Base-by-base conservation (phyloP, 129 eudicot species). In the Silybum marianum region DNA sequence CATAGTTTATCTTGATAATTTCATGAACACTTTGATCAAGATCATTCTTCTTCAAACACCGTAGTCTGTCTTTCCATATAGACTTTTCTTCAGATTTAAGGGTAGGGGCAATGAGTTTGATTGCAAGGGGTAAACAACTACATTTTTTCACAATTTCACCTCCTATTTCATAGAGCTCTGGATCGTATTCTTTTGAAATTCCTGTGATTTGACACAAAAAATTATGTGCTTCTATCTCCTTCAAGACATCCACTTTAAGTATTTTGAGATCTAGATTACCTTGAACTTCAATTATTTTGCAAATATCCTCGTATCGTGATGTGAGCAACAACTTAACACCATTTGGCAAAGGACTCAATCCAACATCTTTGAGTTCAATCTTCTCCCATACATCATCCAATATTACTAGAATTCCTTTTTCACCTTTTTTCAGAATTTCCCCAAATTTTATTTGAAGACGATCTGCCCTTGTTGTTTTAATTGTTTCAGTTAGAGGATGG, bases 341-440 rank as follows among this genome's bases (percentile, higher is more conserved):
- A 4, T 74, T 74, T 44, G 78, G 66, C 11, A 74, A 13, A 74
- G 78, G 78, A 44, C 78, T 44, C 25, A 74, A 16, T 1, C 78
- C 66, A 16, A 74, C 24, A 44, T 44, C 66, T 10, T 74, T 25
- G 0, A 44, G 66, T 0, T 74, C 66, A 42, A 78, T 6, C 1
- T 6, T 5, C 19, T 69, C 2, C 82, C 82, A 78, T 14, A 68
- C 46, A 25, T 46, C 38, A 6, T 74, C 34, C 2, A 78, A 24
- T 11, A 74, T 46, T 22, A 74, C 40, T 11, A 74, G 19, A 25
- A 74, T 42, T 38, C 25, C 44, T 5, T 44, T 25, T 14, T 46
- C 6, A 24, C 18, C 21, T 22, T 16, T 67, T 24, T 11, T 4
- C 24, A 10, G 24, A 8, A 1, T 5, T 7, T 6, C 18, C 63